Conservation (phyloP, 169 alveolate species). For the Theileria luwenshuni region DNA sequence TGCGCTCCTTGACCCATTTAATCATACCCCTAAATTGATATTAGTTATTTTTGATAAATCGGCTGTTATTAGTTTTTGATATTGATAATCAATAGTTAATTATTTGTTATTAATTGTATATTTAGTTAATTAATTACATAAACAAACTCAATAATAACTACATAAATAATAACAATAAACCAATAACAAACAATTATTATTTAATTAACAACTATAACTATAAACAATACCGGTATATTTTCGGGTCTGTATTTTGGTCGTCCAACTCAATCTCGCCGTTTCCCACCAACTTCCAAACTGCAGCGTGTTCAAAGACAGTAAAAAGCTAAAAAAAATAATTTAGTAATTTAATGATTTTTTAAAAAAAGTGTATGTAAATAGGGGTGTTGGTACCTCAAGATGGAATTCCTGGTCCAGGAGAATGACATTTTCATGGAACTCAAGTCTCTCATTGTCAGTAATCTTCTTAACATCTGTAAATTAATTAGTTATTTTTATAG, state of each 20-base stretch:
- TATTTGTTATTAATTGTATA: neutral
- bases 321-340: slow-evolving; percentile 44
- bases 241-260: slow-evolving; percentile 76
- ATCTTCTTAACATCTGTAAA: slow-evolving; percentile 15
- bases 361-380: neutral
- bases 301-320: slow-evolving; percentile 72
- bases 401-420: slow-evolving; percentile 47
- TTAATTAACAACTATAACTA: neutral
- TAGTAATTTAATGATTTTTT: neutral
- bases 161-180: slow-evolving; percentile 8
- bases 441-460: slow-evolving; percentile 48
- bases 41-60: neutral
- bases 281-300: slow-evolving; percentile 79
- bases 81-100: neutral
- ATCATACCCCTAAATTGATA: slow-evolving; percentile 44
- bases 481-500: neutral
- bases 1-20: slow-evolving; percentile 36
- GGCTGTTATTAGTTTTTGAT: neutral
- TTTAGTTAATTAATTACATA: neutral
- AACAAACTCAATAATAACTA: neutral
- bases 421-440: slow-evolving; percentile 44
- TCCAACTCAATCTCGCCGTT: slow-evolving; percentile 80
- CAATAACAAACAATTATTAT: no score
- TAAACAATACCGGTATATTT: slow-evolving; percentile 77
- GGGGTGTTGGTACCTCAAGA: slow-evolving; percentile 28